phyloP scores from a whole-genome alignment of 2,329 filamentous ascomycete genomes.

The Hypoxylon sp. region DNA sequence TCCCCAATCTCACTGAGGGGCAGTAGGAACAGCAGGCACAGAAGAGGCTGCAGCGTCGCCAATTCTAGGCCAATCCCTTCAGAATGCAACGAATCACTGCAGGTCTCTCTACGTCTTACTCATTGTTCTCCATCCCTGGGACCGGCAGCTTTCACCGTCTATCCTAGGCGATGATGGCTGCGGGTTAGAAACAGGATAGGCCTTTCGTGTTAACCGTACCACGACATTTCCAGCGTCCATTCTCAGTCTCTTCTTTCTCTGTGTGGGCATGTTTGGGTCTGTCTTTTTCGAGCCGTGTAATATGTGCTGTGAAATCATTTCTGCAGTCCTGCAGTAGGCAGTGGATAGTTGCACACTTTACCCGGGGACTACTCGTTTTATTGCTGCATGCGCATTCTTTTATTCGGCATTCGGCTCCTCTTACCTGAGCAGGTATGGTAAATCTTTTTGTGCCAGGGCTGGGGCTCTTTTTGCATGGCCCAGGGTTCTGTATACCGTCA shows the following conservation, averaged over 20 bases:
- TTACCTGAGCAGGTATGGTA: conserved; percentile 20
- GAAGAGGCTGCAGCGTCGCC: conserved; percentile 39
- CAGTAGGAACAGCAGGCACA: conserved; percentile 29
- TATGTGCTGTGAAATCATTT: conserved; percentile 30
- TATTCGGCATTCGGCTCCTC: conserved; percentile 17
- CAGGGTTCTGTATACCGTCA: conserved; percentile 33
- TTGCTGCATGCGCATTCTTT: conserved; percentile 14
- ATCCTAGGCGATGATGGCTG: conserved; percentile 9
- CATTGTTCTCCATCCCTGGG: conserved; percentile 16
- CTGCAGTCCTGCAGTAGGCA: conserved; percentile 17
- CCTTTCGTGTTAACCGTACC: conserved; percentile 20
- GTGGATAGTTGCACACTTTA: conserved; percentile 31
- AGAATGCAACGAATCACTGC: conserved; percentile 45
- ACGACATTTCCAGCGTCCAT: conserved; percentile 20
- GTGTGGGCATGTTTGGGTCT: conserved; percentile 25
- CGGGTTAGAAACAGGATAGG: conserved; percentile 2
- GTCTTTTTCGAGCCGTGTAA: conserved; percentile 15
- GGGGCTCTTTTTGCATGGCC: conserved; percentile 16
- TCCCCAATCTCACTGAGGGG: conserved; percentile 42
- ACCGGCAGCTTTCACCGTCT: conserved; percentile 22
- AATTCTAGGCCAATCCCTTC: conserved; percentile 43
- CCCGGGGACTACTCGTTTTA: conserved; percentile 34
- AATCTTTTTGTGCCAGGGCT: conserved; percentile 11
- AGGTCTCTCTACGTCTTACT: conserved; percentile 25
- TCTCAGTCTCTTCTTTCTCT: conserved; percentile 17